A percentile compares a stretch with the other conserved stretches of the same genome.
Evolutionary conservation across 1,284 basidiomycete genomes (phyloP).

Genomic region (Ceratobasidium sp.): DNA sequence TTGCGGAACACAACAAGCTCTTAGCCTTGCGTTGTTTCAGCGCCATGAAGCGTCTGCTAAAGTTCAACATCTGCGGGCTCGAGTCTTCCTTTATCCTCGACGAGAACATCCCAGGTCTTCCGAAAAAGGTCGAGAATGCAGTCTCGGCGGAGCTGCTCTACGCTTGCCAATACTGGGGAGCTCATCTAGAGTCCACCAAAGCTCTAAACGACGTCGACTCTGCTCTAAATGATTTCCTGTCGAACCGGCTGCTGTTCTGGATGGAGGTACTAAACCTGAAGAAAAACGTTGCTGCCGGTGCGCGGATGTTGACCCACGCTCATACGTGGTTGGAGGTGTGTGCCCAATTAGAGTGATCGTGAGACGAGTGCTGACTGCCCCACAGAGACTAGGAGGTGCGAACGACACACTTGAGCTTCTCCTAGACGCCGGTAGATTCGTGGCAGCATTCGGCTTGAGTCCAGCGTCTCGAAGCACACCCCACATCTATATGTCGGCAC

Average conservation of each 20-base stretch:
- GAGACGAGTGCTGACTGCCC: too few species aligned
- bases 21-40: background rate
- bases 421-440: too few species aligned
- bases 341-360: too few species aligned
- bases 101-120: background rate
- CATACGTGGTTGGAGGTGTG: too few species aligned
- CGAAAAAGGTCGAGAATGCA: background rate
- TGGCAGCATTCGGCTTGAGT: too few species aligned
- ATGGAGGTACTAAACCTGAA: background rate
- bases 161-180: background rate
- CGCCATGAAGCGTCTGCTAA: background rate
- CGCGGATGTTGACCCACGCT: too few species aligned
- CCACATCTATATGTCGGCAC: too few species aligned
- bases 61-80: background rate
- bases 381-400: too few species aligned
- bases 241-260: background rate
- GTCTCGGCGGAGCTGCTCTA: background rate
- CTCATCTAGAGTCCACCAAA: background rate
- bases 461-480: too few species aligned
- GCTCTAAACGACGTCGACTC: background rate
- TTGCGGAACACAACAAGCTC: background rate
- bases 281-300: too few species aligned
- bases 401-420: too few species aligned
- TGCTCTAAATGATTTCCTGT: background rate
- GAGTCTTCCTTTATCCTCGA: background rate